Evolutionary conservation across 2,329 filamentous ascomycete genomes (phyloP).

Genomic region (Neoscytalidium dimidiatum): DNA sequence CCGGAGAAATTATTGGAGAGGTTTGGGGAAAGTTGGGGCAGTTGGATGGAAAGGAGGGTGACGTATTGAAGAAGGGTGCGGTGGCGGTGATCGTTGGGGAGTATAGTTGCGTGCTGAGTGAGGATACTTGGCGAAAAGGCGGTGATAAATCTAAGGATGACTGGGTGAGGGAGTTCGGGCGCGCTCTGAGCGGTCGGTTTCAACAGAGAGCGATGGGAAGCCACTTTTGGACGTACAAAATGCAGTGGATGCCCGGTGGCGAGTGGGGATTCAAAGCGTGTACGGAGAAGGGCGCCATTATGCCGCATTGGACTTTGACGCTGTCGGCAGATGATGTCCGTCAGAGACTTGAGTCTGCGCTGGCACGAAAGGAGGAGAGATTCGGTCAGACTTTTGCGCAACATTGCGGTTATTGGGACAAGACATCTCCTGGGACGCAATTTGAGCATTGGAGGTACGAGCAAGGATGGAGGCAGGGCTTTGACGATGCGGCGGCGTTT

Average conservation of each 20-base stretch:
- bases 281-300: slow-evolving; percentile 47
- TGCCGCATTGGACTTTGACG: slow-evolving; percentile 40
- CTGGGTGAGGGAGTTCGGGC: slow-evolving; percentile 49
- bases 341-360: slow-evolving; percentile 41
- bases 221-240: slow-evolving; percentile 64
- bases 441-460: slow-evolving; percentile 58
- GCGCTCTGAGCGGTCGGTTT: slow-evolving; percentile 51
- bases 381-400: slow-evolving; percentile 38
- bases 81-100: slow-evolving; percentile 58
- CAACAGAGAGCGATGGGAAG: slow-evolving; percentile 53
- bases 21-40: slow-evolving; percentile 47
- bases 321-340: slow-evolving; percentile 41
- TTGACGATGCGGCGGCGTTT: slow-evolving; percentile 56
- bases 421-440: slow-evolving; percentile 43
- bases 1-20: slow-evolving; percentile 54
- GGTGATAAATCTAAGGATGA: slow-evolving; percentile 38
- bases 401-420: slow-evolving; percentile 56
- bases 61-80: slow-evolving; percentile 52
- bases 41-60: slow-evolving; percentile 50
- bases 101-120: slow-evolving; percentile 59
- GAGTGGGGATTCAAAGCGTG: slow-evolving; percentile 62
- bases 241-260: slow-evolving; percentile 63
- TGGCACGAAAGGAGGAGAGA: slow-evolving; percentile 38
- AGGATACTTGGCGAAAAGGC: slow-evolving; percentile 49
- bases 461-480: slow-evolving; percentile 59